Percentiles rank a stretch among this genome's conserved stretches.
Conservation (phyloP, 345 rosid species). For the Acer negundo region DNA sequence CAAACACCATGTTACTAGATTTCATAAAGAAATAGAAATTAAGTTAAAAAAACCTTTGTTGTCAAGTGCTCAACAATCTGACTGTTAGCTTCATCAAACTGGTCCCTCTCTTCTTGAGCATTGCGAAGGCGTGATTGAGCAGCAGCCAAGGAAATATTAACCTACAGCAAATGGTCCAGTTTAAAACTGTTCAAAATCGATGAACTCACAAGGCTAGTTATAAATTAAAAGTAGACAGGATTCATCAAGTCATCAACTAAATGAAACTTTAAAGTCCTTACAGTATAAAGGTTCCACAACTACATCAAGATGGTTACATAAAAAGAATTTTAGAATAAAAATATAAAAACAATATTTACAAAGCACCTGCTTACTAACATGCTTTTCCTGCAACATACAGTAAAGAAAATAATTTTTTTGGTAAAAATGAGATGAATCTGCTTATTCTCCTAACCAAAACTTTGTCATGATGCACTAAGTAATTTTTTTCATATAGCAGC, state of each 20-base stretch:
- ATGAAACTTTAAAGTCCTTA: background rate
- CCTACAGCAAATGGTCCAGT: constrained; percentile 42
- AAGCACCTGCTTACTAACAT: constrained; percentile 2
- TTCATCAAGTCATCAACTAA: background rate
- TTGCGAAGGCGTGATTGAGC: constrained; percentile 79
- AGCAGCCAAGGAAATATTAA: constrained; percentile 86
- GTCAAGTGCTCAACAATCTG: constrained; percentile 81
- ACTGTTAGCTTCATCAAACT: constrained; percentile 91
- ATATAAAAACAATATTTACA: background rate
- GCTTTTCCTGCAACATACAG: background rate
- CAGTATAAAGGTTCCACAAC: background rate
- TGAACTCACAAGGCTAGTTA: background rate
- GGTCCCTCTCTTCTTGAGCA: constrained; percentile 88
- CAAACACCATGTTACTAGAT: background rate
- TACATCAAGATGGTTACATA: background rate
- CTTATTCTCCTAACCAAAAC: background rate
- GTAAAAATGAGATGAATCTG: background rate
- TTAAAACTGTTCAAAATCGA: constrained; percentile 14
- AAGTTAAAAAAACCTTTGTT: constrained; percentile 57
- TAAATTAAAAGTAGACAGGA: background rate
- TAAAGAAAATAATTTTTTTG: background rate
- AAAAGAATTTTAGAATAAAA: background rate
- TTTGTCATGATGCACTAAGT: background rate
- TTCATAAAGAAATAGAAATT: constrained; percentile 7
- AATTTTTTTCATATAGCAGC: background rate